phyloP scores from a whole-genome alignment of 2,329 filamentous ascomycete genomes.

The Sarocladium strictum region DNA sequence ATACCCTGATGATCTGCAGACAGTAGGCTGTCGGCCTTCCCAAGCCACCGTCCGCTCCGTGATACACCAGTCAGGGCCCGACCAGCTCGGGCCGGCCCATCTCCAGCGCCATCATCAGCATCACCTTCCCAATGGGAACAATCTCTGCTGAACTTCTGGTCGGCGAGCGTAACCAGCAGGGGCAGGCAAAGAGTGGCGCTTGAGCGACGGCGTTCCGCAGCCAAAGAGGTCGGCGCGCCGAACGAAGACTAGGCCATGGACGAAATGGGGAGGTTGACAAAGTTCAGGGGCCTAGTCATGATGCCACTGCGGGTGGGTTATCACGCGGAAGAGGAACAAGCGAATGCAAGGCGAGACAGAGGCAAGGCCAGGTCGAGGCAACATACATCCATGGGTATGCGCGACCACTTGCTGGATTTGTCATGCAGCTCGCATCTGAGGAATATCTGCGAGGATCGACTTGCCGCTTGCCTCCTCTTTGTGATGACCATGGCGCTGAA shows the following conservation, averaged over 20 bases:
- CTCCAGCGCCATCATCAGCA: background rate
- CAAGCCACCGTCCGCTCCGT: background rate
- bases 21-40: background rate
- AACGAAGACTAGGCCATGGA: background rate
- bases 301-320: background rate
- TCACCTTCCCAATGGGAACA: background rate
- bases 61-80: background rate
- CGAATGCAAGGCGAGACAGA: background rate
- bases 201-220: background rate
- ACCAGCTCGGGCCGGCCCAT: background rate
- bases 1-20: background rate
- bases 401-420: conserved; percentile 1
- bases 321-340: background rate
- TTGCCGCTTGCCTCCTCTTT: background rate
- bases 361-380: too few species aligned
- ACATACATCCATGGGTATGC: background rate
- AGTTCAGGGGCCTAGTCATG: background rate
- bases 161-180: background rate
- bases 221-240: background rate
- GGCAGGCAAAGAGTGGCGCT: background rate
- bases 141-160: background rate
- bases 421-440: background rate
- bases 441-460: background rate
- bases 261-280: background rate
- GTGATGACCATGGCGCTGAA: background rate